phyloP scores from a whole-genome alignment of 2,329 filamentous ascomycete species.

The Gremmenia infestans region DNA sequence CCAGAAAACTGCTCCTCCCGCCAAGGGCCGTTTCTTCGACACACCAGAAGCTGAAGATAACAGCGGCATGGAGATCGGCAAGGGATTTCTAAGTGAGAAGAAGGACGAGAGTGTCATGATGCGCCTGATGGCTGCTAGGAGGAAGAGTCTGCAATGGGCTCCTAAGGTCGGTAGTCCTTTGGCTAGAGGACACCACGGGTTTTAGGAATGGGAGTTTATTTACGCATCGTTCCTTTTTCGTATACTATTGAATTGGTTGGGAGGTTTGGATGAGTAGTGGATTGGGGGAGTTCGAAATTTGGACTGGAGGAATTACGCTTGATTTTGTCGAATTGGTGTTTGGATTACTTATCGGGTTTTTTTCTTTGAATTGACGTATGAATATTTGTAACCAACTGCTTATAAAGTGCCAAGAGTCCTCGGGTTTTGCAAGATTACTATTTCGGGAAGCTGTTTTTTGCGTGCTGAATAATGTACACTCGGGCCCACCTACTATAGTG shows the following conservation, averaged over 20 bases:
- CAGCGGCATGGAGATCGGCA: constrained; percentile 17
- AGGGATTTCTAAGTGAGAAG: constrained; percentile 42
- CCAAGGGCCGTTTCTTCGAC: constrained; percentile 21
- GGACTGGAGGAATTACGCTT: not conserved
- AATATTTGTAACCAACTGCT: not conserved
- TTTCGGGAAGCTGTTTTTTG: no score
- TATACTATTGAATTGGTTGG: not conserved
- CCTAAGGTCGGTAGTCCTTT: constrained; percentile 71
- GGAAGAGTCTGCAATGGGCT: constrained; percentile 74
- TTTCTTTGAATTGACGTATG: not conserved
- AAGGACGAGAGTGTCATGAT: constrained; percentile 45
- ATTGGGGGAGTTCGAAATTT: not conserved
- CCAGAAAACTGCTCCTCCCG: constrained; percentile 30
- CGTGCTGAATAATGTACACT: no score
- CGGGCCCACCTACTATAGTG: no score
- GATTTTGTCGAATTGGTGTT: not conserved
- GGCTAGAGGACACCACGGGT: constrained; percentile 37
- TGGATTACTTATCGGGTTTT: not conserved
- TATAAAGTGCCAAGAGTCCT: no score
- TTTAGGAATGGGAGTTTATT: not conserved
- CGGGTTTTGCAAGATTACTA: no score
- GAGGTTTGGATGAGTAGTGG: not conserved
- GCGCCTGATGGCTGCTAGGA: constrained; percentile 61
- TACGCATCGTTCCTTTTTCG: not conserved
- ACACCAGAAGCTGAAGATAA: constrained; percentile 12